A percentile compares a stretch with the other conserved stretches of the same genome.
These are phyloP conservation scores for Termitomyces sp. DNA, from an alignment of 768 basidiomycete species.

Conservation along the genomic window DNA sequence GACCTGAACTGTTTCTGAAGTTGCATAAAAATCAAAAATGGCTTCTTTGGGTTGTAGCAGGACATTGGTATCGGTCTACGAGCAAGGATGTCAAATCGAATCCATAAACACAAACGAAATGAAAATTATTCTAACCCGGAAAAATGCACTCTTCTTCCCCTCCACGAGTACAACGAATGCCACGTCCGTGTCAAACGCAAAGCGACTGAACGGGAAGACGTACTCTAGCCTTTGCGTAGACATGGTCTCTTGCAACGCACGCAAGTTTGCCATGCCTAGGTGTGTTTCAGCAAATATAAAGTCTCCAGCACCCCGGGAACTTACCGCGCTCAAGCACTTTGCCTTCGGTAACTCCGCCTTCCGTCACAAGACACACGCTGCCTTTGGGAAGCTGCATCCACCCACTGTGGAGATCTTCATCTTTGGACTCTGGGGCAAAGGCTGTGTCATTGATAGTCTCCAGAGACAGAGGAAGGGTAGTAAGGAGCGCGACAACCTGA, in stretches of 20 bases:
- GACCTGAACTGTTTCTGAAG: constrained; percentile 32
- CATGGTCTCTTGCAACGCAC: constrained; percentile 59
- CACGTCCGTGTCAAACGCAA: constrained; percentile 71
- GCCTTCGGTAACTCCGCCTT: constrained; percentile 66
- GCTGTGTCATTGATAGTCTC: constrained; percentile 49
- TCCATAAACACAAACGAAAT: not conserved
- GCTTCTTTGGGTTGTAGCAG: constrained; percentile 33
- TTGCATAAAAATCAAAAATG: constrained; percentile 43
- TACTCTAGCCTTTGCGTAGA: constrained; percentile 64
- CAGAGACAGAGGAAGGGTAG: constrained; percentile 56
- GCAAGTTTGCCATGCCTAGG: constrained; percentile 57
- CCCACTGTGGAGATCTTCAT: constrained; percentile 70
- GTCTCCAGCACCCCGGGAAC: constrained; percentile 16
- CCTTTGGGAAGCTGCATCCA: constrained; percentile 67
- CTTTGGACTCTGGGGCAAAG: constrained; percentile 64
- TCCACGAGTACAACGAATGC: constrained; percentile 56
- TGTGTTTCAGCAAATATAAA: not conserved
- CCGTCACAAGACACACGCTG: constrained; percentile 56
- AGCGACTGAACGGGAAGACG: constrained; percentile 70
- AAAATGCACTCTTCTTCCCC: constrained; percentile 67
- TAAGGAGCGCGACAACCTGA: constrained; percentile 52
- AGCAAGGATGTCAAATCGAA: not conserved
- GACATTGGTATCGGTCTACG: constrained; percentile 53
- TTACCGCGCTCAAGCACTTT: constrained; percentile 49
- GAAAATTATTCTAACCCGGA: constrained; percentile 42